These are phyloP conservation scores for Blakeslea trispora DNA, from an alignment of 371 early-diverging fungal genomes.

Conservation along the genomic window DNA sequence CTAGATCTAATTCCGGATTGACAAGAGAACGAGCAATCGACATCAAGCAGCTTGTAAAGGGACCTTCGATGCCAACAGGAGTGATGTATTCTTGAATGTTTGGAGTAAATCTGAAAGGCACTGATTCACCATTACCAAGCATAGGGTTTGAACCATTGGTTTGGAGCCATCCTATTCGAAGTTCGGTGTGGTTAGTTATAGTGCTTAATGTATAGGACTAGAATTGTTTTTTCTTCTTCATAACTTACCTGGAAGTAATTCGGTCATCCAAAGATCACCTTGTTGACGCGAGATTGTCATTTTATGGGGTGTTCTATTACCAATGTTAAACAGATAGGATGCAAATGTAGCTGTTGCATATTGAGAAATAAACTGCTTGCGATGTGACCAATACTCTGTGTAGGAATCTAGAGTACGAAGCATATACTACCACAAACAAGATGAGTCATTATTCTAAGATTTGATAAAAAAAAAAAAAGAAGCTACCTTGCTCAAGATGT, in stretches of 20 bases:
- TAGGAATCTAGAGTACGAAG: constrained; percentile 70
- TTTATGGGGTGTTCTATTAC: constrained; percentile 85
- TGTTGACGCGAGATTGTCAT: constrained; percentile 78
- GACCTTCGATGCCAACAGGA: constrained; percentile 90
- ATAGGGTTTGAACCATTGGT: constrained; percentile 17
- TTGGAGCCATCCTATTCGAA: constrained; percentile 32
- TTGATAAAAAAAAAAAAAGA: not conserved
- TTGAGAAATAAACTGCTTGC: constrained; percentile 91
- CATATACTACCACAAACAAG: constrained; percentile 52
- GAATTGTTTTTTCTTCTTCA: not conserved
- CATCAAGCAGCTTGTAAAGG: constrained; percentile 79
- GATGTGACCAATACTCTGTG: constrained; percentile 88
- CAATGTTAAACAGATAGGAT: constrained; percentile 86
- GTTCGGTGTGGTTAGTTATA: no score
- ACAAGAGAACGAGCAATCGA: constrained; percentile 77
- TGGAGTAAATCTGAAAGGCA: constrained; percentile 98
- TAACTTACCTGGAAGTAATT: constrained; percentile 71
- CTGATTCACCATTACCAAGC: constrained; percentile 68
- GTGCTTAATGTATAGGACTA: constrained; percentile 3
- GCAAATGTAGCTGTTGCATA: constrained; percentile 89
- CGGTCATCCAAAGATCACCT: constrained; percentile 82
- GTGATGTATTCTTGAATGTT: constrained; percentile 94
- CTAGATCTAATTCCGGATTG: constrained; percentile 80
- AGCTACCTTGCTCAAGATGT: constrained; percentile 74
- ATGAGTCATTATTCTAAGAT: not conserved